Conservation (phyloP, 1,139 yeast species). For the Petasospora rhodanensis region DNA sequence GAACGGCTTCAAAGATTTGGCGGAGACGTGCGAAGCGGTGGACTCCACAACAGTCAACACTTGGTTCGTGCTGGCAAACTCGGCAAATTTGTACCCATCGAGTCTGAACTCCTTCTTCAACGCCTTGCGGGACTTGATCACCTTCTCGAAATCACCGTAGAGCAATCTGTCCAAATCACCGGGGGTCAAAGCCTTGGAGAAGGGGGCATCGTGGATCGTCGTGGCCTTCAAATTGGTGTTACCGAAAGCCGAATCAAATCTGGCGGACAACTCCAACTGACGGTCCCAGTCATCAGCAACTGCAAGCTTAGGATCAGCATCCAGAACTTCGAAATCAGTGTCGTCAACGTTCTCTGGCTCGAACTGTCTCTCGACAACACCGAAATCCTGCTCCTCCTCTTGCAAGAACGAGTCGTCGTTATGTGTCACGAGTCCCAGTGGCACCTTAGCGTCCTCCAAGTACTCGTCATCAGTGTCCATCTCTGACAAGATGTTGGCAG, state of each 20-base stretch:
- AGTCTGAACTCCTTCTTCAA: constrained; percentile 28
- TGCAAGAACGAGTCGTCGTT: constrained; percentile 27
- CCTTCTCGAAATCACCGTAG: constrained; percentile 46
- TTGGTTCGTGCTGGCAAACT: constrained; percentile 23
- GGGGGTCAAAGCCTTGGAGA: constrained; percentile 16
- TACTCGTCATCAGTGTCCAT: constrained; percentile 12
- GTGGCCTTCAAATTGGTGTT: constrained; percentile 21
- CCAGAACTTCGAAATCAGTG: constrained; percentile 39
- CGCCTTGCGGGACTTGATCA: constrained; percentile 22
- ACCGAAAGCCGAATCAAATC: constrained; percentile 47
- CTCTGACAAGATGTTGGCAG: constrained; percentile 14
- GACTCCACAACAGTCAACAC: constrained; percentile 7
- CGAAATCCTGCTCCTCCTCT: constrained; percentile 28
- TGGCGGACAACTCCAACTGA: constrained; percentile 56
- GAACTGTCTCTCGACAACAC: constrained; percentile 56
- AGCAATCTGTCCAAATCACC: constrained; percentile 42
- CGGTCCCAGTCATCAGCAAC: constrained; percentile 59
- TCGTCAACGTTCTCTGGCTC: constrained; percentile 52
- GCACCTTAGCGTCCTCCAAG: constrained; percentile 25
- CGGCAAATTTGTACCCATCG: constrained; percentile 23
- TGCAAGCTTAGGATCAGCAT: constrained; percentile 39
- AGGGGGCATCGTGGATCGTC: constrained; percentile 25
- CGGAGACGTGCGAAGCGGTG: constrained; percentile 9
- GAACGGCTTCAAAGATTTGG: constrained; percentile 14
- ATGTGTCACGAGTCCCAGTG: constrained; percentile 15